These are phyloP conservation scores for Phaeosphaeria sp. DNA, from an alignment of 2,329 filamentous ascomycete genomes.

Conservation along the genomic window DNA sequence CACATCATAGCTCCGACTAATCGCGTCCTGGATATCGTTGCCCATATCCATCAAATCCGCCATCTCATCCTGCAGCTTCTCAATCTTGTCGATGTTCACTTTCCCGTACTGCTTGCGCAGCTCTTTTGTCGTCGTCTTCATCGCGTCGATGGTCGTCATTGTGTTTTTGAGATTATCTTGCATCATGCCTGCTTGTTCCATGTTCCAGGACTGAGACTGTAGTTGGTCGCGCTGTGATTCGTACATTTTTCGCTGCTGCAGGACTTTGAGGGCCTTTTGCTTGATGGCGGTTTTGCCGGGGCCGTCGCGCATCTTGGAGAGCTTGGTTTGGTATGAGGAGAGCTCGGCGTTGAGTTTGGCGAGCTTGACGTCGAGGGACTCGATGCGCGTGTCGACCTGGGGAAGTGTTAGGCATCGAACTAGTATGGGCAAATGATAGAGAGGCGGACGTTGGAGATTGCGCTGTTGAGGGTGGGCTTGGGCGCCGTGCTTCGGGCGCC, in stretches of 20 bases:
- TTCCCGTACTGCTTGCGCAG: slow-evolving; percentile 94
- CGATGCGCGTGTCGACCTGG: slow-evolving; percentile 81
- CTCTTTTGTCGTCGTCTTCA: slow-evolving; percentile 95
- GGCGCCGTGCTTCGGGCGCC: slow-evolving; percentile 85
- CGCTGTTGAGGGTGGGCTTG: slow-evolving; percentile 84
- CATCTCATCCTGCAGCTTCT: slow-evolving; percentile 98
- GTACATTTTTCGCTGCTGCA: slow-evolving; percentile 93
- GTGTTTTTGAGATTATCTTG: slow-evolving; percentile 98
- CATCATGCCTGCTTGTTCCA: slow-evolving; percentile 98
- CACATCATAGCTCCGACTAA: slow-evolving; percentile 88
- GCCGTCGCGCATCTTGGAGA: slow-evolving; percentile 92
- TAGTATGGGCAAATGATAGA: no score
- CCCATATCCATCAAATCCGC: slow-evolving; percentile 96
- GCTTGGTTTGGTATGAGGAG: slow-evolving; percentile 82
- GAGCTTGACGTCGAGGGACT: slow-evolving; percentile 92
- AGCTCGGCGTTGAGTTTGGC: slow-evolving; percentile 91
- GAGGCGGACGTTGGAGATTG: slow-evolving; percentile 75
- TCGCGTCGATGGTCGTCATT: slow-evolving; percentile 96
- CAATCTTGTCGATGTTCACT: slow-evolving; percentile 96
- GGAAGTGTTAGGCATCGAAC: slow-evolving; percentile 19
- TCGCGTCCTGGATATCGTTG: slow-evolving; percentile 96
- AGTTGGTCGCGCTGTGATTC: slow-evolving; percentile 93
- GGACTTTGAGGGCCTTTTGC: slow-evolving; percentile 90
- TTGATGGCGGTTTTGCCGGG: slow-evolving; percentile 92
- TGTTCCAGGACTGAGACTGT: slow-evolving; percentile 95